These are phyloP conservation scores for Claviceps digitariae DNA, from an alignment of 2,329 filamentous ascomycete genomes.

Conservation along the genomic window DNA sequence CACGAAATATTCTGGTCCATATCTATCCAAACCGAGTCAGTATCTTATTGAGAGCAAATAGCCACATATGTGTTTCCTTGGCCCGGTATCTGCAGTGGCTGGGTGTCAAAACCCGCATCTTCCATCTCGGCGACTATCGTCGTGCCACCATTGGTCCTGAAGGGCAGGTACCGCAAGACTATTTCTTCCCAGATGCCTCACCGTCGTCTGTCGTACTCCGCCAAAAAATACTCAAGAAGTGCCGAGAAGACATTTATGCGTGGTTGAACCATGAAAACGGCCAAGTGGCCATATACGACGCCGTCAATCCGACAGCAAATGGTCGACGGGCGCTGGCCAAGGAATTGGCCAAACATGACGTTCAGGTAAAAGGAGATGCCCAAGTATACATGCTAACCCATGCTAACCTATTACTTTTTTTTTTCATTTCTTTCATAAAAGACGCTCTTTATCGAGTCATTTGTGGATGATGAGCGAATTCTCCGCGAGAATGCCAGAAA, in stretches of 20 bases:
- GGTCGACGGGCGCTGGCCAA: slow-evolving; percentile 78
- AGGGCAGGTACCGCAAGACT: slow-evolving; percentile 83
- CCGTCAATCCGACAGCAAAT: slow-evolving; percentile 79
- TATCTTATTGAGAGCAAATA: slow-evolving; percentile 18
- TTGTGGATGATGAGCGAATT: slow-evolving; percentile 83
- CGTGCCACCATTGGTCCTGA: slow-evolving; percentile 77
- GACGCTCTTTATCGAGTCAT: slow-evolving; percentile 94
- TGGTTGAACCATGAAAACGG: slow-evolving; percentile 97
- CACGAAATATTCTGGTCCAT: background rate
- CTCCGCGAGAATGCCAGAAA: slow-evolving; percentile 93
- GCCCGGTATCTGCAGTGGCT: slow-evolving; percentile 93
- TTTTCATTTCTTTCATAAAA: slow-evolving; percentile 20
- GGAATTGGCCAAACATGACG: slow-evolving; percentile 95
- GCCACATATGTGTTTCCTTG: slow-evolving; percentile 89
- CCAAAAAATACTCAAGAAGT: slow-evolving; percentile 96
- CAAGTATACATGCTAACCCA: background rate
- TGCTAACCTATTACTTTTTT: background rate
- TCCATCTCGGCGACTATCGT: slow-evolving; percentile 93
- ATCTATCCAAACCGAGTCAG: background rate
- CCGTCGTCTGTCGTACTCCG: slow-evolving; percentile 83
- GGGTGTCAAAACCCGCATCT: slow-evolving; percentile 94
- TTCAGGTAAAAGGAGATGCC: slow-evolving; percentile 44
- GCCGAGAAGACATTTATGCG: slow-evolving; percentile 89
- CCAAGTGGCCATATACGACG: slow-evolving; percentile 96
- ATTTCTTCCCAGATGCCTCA: slow-evolving; percentile 93